A percentile compares a stretch with the other conserved stretches of the same genome.
Evolutionary conservation across 805 yeast species (phyloP).

Genomic region (Metschnikowia sp.): DNA sequence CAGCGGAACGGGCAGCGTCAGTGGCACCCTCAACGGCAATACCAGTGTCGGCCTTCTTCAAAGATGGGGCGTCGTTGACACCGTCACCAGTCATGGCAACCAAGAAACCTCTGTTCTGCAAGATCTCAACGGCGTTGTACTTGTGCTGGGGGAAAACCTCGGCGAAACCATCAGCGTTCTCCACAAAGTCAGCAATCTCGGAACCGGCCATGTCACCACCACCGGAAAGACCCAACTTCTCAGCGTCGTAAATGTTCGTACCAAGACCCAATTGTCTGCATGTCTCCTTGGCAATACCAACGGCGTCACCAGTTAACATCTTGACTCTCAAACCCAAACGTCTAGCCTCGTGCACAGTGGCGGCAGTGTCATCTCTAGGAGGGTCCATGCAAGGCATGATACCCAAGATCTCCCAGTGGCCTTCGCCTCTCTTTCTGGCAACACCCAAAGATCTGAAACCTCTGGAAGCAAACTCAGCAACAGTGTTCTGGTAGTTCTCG

Average conservation of each 20-base stretch:
- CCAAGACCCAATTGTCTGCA: constrained; percentile 97
- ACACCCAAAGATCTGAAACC: constrained; percentile 99
- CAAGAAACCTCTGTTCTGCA: constrained; percentile 93
- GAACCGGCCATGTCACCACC: constrained; percentile 95
- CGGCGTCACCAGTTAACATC: constrained; percentile 99
- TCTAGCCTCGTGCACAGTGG: constrained; percentile 89
- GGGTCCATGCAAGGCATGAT: constrained; percentile 99
- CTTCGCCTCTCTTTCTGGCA: constrained; percentile 98
- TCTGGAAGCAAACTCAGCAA: constrained; percentile 95
- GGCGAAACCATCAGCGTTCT: constrained; percentile 96
- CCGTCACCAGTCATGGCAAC: constrained; percentile 99
- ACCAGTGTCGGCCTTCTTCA: constrained; percentile 86
- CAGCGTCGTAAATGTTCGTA: constrained; percentile 95
- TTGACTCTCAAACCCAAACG: constrained; percentile 88
- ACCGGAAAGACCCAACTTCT: constrained; percentile 91
- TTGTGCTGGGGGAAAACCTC: constrained; percentile 98
- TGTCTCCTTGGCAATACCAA: constrained; percentile 97
- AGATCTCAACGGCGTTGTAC: constrained; percentile 91
- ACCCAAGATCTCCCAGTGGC: constrained; percentile 97
- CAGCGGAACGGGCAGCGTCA: constrained; percentile 96
- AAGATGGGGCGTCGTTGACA: constrained; percentile 97
- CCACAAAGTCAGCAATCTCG: constrained; percentile 95
- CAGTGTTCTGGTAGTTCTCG: constrained; percentile 94
- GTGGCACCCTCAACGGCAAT: constrained; percentile 98
- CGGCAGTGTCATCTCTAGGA: constrained; percentile 97